Base-by-base conservation (phyloP, 345 rosid genomes). In the Eucalyptus sideroxylon region DNA sequence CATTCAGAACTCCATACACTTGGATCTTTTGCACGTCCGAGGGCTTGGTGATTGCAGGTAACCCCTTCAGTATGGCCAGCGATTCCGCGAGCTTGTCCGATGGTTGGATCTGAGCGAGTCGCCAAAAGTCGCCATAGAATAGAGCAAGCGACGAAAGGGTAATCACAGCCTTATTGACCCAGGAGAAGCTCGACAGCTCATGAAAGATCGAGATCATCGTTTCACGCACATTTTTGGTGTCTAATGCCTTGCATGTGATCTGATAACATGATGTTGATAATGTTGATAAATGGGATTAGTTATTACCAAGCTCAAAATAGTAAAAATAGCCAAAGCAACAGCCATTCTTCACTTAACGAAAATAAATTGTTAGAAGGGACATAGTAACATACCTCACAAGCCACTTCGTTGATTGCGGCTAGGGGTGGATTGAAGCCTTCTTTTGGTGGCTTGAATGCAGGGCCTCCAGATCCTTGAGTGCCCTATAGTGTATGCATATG, bases 171-270 rank as follows among this genome's bases (percentile, higher is more conserved):
- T 77, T 77, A 40, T 77, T 77, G 85, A 77, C 85, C 85, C 85
- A 77, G 5, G 47, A 77, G 47, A 11, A 77, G 30, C 47, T 77
- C 9, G 91, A 65, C 24, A 89, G 83, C 34, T 87, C 86, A 50
- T 89, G 85, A 59, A 89, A 86, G 26, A 89, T 59, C 27, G 72
- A 26, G 50, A 86, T 37, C 72, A 87, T 80, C 13, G 87, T 67
- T 37, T 69, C 89, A 8, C 69, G 86, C n/a, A 56, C 77, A 87
- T 89, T 87, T 55, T 72, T 69, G 30, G 86, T 56, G 85, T 87
- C 91, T 13, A 87, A 56, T 27, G 89, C 91, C 55, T 69, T 89
- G 91, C 88, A 89, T 50, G 91, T 87, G 12, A 89, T 47, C 91
- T 89, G 89, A 77, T 6, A 40, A 40, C 85, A 77, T 40, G 15